Percentiles rank a stretch among this genome's conserved stretches.
Evolutionary conservation across 2,329 filamentous ascomycete species (phyloP).

Genomic region (Lojkania enalia): DNA sequence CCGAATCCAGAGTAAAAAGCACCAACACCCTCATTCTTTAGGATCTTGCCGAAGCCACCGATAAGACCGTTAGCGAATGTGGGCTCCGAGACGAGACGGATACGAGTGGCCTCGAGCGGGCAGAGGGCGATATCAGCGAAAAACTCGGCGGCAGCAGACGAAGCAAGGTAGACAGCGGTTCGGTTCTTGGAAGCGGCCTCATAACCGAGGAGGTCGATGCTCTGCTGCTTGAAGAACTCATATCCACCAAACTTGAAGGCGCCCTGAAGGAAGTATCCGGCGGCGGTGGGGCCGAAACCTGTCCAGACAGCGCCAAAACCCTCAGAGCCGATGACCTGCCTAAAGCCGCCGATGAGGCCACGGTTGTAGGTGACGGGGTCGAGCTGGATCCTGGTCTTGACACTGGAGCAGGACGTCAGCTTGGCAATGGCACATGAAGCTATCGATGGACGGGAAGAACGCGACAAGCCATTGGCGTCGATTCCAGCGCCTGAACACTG

Average conservation of each 20-base stretch:
- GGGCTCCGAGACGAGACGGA: constrained; percentile 87
- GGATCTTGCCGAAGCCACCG: constrained; percentile 80
- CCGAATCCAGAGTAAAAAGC: constrained; percentile 93
- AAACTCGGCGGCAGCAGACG: constrained; percentile 64
- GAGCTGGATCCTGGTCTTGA: constrained; percentile 95
- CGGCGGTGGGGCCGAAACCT: constrained; percentile 80
- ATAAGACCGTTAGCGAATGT: constrained; percentile 81
- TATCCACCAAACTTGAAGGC: constrained; percentile 94
- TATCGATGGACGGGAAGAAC: constrained; percentile 1
- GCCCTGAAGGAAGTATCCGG: constrained; percentile 93
- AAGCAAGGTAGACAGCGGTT: constrained; percentile 77
- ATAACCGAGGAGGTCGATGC: constrained; percentile 77
- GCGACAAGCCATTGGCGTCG: constrained; percentile 34
- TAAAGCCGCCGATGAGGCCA: constrained; percentile 83
- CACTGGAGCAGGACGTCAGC: constrained; percentile 59
- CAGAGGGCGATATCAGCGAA: constrained; percentile 80
- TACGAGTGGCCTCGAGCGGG: constrained; percentile 90
- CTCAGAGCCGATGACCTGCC: constrained; percentile 78
- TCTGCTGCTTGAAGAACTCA: constrained; percentile 95
- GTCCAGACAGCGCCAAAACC: constrained; percentile 85
- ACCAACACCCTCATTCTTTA: constrained; percentile 78
- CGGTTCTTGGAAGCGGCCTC: constrained; percentile 71
- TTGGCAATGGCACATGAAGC: constrained; percentile 10
- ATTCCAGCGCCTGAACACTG: constrained; percentile 5
- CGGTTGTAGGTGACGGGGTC: constrained; percentile 87